Base-by-base conservation (phyloP, 192 early-diverging fungal genomes). In the Entomortierella beljakovae region DNA sequence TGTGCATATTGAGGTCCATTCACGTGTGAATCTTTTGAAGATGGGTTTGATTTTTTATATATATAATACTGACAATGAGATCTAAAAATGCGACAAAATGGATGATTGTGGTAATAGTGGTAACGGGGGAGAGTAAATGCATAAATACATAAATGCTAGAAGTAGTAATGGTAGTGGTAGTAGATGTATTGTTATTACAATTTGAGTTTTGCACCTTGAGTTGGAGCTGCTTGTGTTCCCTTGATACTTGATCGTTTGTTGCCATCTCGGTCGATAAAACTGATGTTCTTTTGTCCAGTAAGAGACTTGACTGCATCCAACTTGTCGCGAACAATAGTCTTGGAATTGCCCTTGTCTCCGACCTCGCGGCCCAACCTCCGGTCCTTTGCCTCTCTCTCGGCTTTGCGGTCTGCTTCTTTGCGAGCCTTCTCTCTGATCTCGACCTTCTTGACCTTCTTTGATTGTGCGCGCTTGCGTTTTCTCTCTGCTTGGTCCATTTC, bases 401-500 rank as follows among this genome's bases (percentile, higher is more conserved):
- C 80, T 70, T 85, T 83, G 37, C 77, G 64, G 50, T 87, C 86
- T 40, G 81, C 59, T 57, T 86, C 85, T 80, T 80, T 87, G 49
- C 83, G 75, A 1, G 56, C 60, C 48, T 84, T 82, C 66, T 90
- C 92, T 67, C 88, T 89, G 65, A 87, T 89, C 62, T 88, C 87
- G 55, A 75, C 70, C 67, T 88, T 89, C 71, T 88, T 88, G 56
- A 75, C 68, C 25, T 86, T 82, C 87, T 97, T 97, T 57, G 88
- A 86, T 50, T 81, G 82, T 28, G 88, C 83, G 37, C 94, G 85
- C 64, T 84, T 74, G 43, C 87, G 87, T 70, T 91, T 94, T 69
- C 94, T 91, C 56, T 97, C 95, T 50, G 72, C 87, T 40, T 91
- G 84, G 13, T 88, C 86, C 82, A 96, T 81, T 81, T 99, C 97